These are phyloP conservation scores for Talaromyces sp. DNA, from an alignment of 2,329 filamentous ascomycete genomes.

Conservation along the genomic window DNA sequence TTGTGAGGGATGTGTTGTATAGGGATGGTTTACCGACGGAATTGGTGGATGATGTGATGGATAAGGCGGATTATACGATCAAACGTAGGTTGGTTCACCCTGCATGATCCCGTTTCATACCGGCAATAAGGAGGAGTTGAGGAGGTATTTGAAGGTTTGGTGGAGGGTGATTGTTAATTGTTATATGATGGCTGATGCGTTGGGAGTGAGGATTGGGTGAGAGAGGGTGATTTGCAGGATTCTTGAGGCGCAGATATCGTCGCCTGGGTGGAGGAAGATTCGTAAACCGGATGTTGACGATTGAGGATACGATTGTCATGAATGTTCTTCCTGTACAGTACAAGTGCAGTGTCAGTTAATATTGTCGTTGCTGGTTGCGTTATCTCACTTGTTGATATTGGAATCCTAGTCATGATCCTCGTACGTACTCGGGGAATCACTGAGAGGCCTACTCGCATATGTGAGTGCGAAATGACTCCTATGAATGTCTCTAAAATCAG, in stretches of 20 bases:
- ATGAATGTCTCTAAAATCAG: not conserved
- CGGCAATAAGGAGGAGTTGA: slow-evolving; percentile 25
- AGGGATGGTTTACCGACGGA: not conserved
- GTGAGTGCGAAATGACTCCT: not conserved
- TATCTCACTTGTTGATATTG: not conserved
- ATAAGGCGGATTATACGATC: slow-evolving; percentile 3
- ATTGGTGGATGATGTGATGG: slow-evolving; percentile 6
- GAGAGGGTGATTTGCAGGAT: not conserved
- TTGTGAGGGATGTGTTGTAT: not conserved
- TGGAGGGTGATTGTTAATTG: slow-evolving; percentile 30
- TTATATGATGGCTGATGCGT: slow-evolving; percentile 27
- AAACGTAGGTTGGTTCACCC: not conserved
- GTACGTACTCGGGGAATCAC: not conserved
- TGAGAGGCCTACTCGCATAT: not conserved
- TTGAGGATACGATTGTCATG: not conserved
- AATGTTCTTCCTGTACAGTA: not conserved
- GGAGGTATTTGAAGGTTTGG: slow-evolving; percentile 30
- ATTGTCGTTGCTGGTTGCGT: not conserved
- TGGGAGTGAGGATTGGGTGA: slow-evolving; percentile 24
- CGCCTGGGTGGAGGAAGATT: not conserved
- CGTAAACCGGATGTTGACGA: too few species aligned
- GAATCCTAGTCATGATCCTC: not conserved
- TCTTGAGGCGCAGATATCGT: not conserved
- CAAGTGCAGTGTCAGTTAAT: too few species aligned
- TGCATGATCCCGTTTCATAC: slow-evolving; percentile 22